These are phyloP conservation scores for Herpotrichia juniperi DNA, from an alignment of 2,329 filamentous ascomycete species.

Conservation along the genomic window DNA sequence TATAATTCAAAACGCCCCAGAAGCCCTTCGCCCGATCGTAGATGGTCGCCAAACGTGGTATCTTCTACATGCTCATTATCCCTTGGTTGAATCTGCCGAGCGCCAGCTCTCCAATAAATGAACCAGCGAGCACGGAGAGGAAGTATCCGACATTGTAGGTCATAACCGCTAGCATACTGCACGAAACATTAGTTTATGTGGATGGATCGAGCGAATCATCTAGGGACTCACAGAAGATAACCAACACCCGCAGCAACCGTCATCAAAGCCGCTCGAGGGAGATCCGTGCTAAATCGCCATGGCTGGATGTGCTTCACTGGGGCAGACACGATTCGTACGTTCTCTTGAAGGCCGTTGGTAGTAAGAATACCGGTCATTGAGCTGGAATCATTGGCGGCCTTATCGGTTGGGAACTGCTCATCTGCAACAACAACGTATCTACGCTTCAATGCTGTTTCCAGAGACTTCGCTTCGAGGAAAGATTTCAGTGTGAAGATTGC, in stretches of 20 bases:
- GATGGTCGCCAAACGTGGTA: background rate
- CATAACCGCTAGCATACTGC: conserved; percentile 91
- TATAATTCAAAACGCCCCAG: conserved; percentile 5
- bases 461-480: conserved; percentile 68
- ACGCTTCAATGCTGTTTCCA: conserved; percentile 72
- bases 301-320: conserved; percentile 63
- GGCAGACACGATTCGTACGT: conserved; percentile 73
- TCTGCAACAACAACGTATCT: conserved; percentile 78
- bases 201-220: background rate
- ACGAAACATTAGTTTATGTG: conserved; percentile 21
- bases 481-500: conserved; percentile 72
- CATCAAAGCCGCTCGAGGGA: conserved; percentile 73
- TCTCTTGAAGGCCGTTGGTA: conserved; percentile 80
- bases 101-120: conserved; percentile 84
- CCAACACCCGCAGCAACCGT: conserved; percentile 76
- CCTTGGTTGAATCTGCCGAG: conserved; percentile 69
- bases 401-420: conserved; percentile 64
- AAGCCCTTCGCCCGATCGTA: conserved; percentile 13
- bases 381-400: conserved; percentile 59
- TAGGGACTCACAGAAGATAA: conserved; percentile 78
- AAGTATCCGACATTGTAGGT: conserved; percentile 88
- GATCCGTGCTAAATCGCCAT: conserved; percentile 82
- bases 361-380: conserved; percentile 71
- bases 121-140: conserved; percentile 75
- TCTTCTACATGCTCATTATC: conserved; percentile 33